Conservation (phyloP, 768 basidiomycete genomes). For the Suillus subluteus region DNA sequence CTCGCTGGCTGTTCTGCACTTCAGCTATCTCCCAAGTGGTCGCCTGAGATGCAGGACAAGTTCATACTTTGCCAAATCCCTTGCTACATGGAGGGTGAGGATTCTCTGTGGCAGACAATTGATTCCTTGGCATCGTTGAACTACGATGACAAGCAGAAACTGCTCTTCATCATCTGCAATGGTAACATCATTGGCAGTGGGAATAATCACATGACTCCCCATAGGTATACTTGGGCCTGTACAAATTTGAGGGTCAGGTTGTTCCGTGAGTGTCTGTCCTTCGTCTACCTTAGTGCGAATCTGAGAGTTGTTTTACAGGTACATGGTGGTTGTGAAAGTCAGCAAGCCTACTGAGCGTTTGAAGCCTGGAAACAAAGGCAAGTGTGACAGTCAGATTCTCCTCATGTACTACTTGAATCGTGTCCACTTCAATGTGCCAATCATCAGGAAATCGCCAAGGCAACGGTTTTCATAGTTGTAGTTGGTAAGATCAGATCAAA, state of each 20-base stretch:
- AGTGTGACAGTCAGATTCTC: conserved; percentile 92
- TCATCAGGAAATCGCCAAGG: too few species aligned
- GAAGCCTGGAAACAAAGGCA: conserved; percentile 92
- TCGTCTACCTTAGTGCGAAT: neutral
- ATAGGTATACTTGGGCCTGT: conserved; percentile 91
- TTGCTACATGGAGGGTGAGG: conserved; percentile 96
- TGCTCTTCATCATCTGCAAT: conserved; percentile 92
- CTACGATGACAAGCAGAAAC: conserved; percentile 95
- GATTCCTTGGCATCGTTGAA: conserved; percentile 88
- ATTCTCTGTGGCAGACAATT: conserved; percentile 87
- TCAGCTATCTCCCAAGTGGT: conserved; percentile 79
- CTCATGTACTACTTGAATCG: conserved; percentile 90
- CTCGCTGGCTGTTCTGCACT: conserved; percentile 74
- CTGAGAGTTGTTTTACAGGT: conserved; percentile 47
- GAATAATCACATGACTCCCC: conserved; percentile 89
- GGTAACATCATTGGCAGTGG: conserved; percentile 96
- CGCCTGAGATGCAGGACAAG: conserved; percentile 90
- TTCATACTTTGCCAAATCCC: conserved; percentile 93
- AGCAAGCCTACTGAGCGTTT: conserved; percentile 93
- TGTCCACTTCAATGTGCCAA: conserved; percentile 92
- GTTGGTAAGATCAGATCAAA: too few species aligned
- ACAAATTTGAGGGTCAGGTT: conserved; percentile 93
- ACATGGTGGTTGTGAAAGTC: conserved; percentile 92
- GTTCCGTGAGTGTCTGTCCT: conserved; percentile 70
- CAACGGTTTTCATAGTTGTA: too few species aligned